These are phyloP conservation scores for Clausena lansium DNA, from an alignment of 345 rosid species.

Conservation along the genomic window DNA sequence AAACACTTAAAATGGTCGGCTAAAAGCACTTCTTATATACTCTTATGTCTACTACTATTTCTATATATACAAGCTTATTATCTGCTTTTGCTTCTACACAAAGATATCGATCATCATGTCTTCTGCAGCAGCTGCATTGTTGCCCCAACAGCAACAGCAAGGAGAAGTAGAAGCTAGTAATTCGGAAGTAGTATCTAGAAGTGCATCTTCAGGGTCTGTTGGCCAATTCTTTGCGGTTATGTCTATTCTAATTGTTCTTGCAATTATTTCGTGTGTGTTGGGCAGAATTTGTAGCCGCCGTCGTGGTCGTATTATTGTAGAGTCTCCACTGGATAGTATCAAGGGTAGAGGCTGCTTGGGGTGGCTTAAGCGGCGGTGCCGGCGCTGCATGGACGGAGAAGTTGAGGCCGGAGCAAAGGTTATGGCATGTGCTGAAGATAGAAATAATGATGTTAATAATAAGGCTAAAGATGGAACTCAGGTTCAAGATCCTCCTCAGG, in stretches of 20 bases:
- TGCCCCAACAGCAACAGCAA: conserved; percentile 33
- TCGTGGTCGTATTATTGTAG: not conserved
- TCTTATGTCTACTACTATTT: not conserved
- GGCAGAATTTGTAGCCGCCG: conserved; percentile 49
- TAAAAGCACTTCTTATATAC: not conserved
- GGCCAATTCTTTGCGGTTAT: conserved; percentile 75
- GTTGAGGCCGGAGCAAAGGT: conserved; percentile 46
- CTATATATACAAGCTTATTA: not conserved
- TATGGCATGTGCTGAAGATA: conserved; percentile 18
- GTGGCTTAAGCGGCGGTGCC: conserved; percentile 43
- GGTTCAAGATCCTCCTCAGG: not conserved
- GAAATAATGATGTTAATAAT: not conserved
- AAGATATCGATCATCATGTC: conserved; percentile 21
- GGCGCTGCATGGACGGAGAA: conserved; percentile 31
- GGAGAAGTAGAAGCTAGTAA: conserved; percentile 14
- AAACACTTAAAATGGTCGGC: conserved; percentile 17
- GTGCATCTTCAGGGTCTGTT: conserved; percentile 45
- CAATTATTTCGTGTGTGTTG: conserved; percentile 55
- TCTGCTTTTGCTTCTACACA: not conserved
- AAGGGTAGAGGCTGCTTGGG: conserved; percentile 36
- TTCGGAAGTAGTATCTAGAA: conserved; percentile 15
- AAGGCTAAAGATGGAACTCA: not conserved
- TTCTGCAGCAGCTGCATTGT: conserved; percentile 19
- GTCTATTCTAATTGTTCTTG: conserved; percentile 48
- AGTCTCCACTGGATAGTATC: conserved; percentile 36